Base-by-base conservation (phyloP, 257 asterid genomes). In the Perilla frutescens region DNA sequence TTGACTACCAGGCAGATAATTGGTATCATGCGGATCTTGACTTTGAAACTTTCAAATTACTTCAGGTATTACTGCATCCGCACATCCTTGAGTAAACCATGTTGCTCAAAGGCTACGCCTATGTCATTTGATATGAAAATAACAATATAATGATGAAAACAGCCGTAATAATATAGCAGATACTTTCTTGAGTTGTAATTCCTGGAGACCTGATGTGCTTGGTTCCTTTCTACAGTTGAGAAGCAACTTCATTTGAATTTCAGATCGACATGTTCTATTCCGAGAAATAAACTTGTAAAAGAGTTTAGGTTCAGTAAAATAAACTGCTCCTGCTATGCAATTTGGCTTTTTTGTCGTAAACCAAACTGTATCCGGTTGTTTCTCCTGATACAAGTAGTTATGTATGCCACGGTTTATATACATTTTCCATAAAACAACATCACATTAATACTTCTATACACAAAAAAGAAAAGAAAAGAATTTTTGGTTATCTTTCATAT, bases 21-120 rank as follows among this genome's bases (percentile, higher is more conserved):
- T 94, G 98, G 98, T 87, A 84, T 69, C 99, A 94, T 81, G 99
- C 99, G 0, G 99, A 94, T 90, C 98, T 94, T 32, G 98, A 91
- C 82, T 86, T 90, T 57, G 99, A 94, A 81, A 94, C 99, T 31
- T 94, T 91, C 80, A 86, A 87, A 84, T 69, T 79, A 77, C 99
- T 91, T 76, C 99, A 91, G 99, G 99, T 94, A 79, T 63, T 29
- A 45, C 68, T 66, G 59, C 64, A 37, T 72, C 39, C 53, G 15
- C 54, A 3, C 34, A 40, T 56, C 58, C 40, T 69, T 5, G 36
- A 43, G 40, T 43, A 49, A 36, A 29, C 60, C n/a, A 26, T 70
- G 36, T 66, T 73, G 59, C 76, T 73, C 31, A 12, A 34, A 11
- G n/a, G 11, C 5, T 15, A 20, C 26, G 11, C 1, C 50, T 50